Evolutionary conservation across 345 rosid genomes (phyloP), one percentile per base, ranked within the genome.

Genomic region (Bruguiera gymnorhiza): DNA sequence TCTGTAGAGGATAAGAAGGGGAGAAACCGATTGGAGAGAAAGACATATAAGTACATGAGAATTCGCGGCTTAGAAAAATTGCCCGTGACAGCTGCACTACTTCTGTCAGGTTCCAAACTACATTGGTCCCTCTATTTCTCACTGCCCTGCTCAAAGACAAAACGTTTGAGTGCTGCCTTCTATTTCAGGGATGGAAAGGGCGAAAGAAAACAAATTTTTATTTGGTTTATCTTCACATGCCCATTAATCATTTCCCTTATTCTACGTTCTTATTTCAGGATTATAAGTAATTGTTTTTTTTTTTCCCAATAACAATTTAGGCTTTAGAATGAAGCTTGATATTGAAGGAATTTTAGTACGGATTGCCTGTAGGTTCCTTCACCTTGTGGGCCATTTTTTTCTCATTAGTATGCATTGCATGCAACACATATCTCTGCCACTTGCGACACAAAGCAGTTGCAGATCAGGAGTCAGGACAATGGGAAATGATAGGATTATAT

Each of bases 11-110:
- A 76, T 70, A 69, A 69, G 78, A 63, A 53, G 68, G 51, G 37
- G 62, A 82, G 64, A 50, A 18, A 6, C 43, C 32, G 59, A 58
- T 46, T 56, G 31, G 55, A 31, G 76, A 10, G 66, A 39, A 10
- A 36, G 6, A 65, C 60, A 18, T 60, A 21, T 48, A 10, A 32
- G 32, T 39, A 36, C 66, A 43, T 0, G 62, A 62, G 59, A 31
- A 70, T 32, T 52, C 26, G 51, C 69, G 56, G 65, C 30, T 34
- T 66, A 59, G 64, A 76, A 68, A 59, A 72, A 60, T 9, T 69
- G 51, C 86, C 61, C 86, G 82, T 85, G 88, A 81, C 72, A 30
- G 10, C 57, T 78, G 53, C 46, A 65, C 72, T 26, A 7, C 57
- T 74, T 54, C 51, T 69, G 83, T 78, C 81, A 77, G 82, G 72